Base-by-base conservation (phyloP, 306 rosid species). In the Spatholobus suberectus region DNA sequence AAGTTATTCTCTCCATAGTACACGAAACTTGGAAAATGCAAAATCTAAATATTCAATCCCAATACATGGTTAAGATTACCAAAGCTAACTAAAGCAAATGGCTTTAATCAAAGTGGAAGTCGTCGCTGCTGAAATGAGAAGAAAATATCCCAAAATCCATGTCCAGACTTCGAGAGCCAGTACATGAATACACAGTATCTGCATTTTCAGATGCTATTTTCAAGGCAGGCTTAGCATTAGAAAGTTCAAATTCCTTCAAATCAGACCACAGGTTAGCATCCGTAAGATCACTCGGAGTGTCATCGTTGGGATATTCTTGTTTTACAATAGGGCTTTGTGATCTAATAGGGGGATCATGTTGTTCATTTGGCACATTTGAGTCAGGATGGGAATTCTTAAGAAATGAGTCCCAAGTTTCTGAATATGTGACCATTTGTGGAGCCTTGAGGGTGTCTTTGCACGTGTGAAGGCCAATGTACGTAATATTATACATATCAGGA, bases 391-490 rank as follows among this genome's bases (percentile, higher is more conserved):
- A 32, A 43, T 72, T 87, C 52, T 46, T 81, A 23, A 52, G 73
- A 37, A 51, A 47, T 24, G 89, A 55, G 34, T 81, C 82, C 81
- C 75, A 52, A 26, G 54, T 51, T 27, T 79, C 70, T 35, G 89
- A 73, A 23, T 20, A 81, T 21, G 84, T 69, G 71, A 89, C 32
- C 85, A 90, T 84, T 43, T 82, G 90, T 3, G 93, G 90, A 23
- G 81, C 73, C 32, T 82, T 87, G 8, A 85, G 77, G 12, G 23
- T 71, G 81, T 68, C 70, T 49, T 46, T 83, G 87, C 98, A 95
- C 5, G 95, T 95, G 88, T 95, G 98, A 4, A 62, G 49, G 0
- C 94, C 97, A 5, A 92, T 95, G 85, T 93, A 95, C 1, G 93
- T 95, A 4, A 63, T 90, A 3, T 76, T 88, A 69, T 71, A 95